Conservation (phyloP, 805 yeast genomes). For the Komagataella mondaviorum region DNA sequence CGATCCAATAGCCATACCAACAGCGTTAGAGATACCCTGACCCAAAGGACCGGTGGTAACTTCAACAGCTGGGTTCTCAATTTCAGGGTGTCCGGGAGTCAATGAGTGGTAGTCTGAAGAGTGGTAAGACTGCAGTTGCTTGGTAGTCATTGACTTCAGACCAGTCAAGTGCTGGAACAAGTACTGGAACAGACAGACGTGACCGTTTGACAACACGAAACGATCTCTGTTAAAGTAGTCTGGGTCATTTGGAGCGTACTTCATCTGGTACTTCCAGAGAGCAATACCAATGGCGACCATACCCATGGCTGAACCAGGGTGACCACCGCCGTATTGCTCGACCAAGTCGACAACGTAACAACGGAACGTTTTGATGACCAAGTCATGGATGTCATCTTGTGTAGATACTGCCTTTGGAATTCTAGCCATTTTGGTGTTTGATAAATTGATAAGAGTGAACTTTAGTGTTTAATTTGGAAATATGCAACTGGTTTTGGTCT, state of each 20-base stretch:
- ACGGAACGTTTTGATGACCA: constrained; percentile 13
- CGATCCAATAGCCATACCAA: constrained; percentile 24
- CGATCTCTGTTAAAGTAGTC: constrained; percentile 22
- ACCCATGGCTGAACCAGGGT: constrained; percentile 35
- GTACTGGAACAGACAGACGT: constrained; percentile 21
- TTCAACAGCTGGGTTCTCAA: constrained; percentile 21
- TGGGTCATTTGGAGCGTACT: constrained; percentile 17
- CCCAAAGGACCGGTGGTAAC: constrained; percentile 27
- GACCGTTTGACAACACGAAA: constrained; percentile 24
- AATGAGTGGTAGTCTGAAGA: constrained; percentile 10
- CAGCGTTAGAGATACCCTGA: constrained; percentile 25
- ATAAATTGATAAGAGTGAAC: background rate
- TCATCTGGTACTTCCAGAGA: constrained; percentile 20
- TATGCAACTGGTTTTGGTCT: background rate
- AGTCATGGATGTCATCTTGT: constrained; percentile 14
- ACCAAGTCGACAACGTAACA: constrained; percentile 15
- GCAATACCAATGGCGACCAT: constrained; percentile 25
- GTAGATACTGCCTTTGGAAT: constrained; percentile 13
- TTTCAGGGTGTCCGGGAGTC: constrained; percentile 28
- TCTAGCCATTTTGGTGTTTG: constrained; percentile 7
- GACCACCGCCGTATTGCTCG: constrained; percentile 19
- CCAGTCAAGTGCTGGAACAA: constrained; percentile 16
- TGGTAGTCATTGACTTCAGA: constrained; percentile 18
- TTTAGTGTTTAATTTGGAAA: background rate
- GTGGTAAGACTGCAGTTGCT: constrained; percentile 21